Evolutionary conservation across 2,329 filamentous ascomycete genomes (phyloP).

Genomic region (Aureobasidium pullulans): DNA sequence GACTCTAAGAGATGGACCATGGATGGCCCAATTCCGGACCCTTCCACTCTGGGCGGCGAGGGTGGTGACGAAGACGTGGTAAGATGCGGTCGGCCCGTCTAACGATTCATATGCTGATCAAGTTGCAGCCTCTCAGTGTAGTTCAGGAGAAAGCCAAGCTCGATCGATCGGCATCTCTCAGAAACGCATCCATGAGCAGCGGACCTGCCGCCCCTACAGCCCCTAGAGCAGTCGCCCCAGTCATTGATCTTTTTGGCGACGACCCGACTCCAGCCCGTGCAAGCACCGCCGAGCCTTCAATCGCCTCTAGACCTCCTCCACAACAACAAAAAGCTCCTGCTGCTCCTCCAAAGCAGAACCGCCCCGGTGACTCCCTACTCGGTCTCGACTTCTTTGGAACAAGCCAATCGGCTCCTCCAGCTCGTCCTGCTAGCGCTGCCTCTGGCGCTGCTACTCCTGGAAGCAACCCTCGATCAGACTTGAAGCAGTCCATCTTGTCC

Average conservation of each 20-base stretch:
- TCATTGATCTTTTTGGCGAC: conserved; percentile 74
- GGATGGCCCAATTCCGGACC: conserved; percentile 91
- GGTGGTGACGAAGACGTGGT: conserved; percentile 63
- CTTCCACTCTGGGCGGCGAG: conserved; percentile 76
- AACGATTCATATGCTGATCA: background rate
- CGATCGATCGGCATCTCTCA: conserved; percentile 51
- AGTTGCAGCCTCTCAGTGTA: conserved; percentile 52
- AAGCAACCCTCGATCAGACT: conserved; percentile 73
- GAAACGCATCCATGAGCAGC: conserved; percentile 25
- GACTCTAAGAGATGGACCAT: conserved; percentile 99
- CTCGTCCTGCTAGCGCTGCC: conserved; percentile 72
- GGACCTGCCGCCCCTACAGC: conserved; percentile 9
- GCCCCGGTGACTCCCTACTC: conserved; percentile 75
- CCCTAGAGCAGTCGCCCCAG: conserved; percentile 28
- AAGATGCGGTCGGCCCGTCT: background rate
- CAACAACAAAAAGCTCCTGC: conserved; percentile 21
- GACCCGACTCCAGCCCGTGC: conserved; percentile 59
- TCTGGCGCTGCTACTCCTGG: conserved; percentile 50
- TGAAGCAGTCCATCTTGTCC: conserved; percentile 96
- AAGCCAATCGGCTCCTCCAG: conserved; percentile 58
- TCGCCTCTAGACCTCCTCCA: conserved; percentile 52
- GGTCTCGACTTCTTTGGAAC: conserved; percentile 89
- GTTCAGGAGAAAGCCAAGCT: conserved; percentile 66
- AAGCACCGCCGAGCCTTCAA: conserved; percentile 66
- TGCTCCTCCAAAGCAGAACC: conserved; percentile 50